Evolutionary conservation across 495 filamentous ascomycete species (phyloP).

Genomic region (Articulospora tetracladia): DNA sequence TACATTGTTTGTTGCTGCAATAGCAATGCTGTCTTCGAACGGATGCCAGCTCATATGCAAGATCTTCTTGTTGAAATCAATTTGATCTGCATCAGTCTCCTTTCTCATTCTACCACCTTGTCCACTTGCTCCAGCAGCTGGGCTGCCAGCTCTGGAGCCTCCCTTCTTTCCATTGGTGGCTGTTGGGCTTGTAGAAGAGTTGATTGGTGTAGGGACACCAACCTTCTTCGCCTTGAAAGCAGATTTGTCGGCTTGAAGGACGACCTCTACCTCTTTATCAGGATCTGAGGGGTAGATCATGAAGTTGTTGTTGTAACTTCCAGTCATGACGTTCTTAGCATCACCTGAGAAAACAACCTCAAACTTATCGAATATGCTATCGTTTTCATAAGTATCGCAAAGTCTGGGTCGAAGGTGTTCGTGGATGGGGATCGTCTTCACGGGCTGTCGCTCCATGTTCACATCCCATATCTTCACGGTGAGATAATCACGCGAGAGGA

Average conservation of each 20-base stretch:
- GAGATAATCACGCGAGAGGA: slow-evolving; percentile 94
- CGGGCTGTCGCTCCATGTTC: slow-evolving; percentile 93
- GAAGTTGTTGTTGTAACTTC: slow-evolving; percentile 99
- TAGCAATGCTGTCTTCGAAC: slow-evolving; percentile 98
- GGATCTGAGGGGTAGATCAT: slow-evolving; percentile 99
- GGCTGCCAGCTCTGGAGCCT: slow-evolving; percentile 82
- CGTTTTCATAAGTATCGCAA: slow-evolving; percentile 98
- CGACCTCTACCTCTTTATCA: slow-evolving; percentile 93
- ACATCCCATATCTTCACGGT: slow-evolving; percentile 99
- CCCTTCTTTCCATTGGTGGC: slow-evolving; percentile 66
- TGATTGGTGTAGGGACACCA: slow-evolving; percentile 95
- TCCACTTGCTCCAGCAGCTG: slow-evolving; percentile 68
- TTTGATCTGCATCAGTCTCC: slow-evolving; percentile 98
- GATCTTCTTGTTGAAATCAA: slow-evolving; percentile 99
- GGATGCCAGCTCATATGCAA: slow-evolving; percentile 99
- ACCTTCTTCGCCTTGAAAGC: slow-evolving; percentile 99
- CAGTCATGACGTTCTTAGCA: slow-evolving; percentile 98
- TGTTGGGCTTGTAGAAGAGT: slow-evolving; percentile 67
- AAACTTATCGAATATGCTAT: slow-evolving; percentile 99
- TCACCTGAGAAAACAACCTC: slow-evolving; percentile 99
- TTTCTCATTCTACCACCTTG: slow-evolving; percentile 95
- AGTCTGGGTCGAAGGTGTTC: slow-evolving; percentile 92
- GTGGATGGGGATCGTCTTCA: slow-evolving; percentile 98
- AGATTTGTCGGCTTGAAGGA: slow-evolving; percentile 95
- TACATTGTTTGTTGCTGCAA: slow-evolving; percentile 99